Evolutionary conservation across 768 basidiomycete genomes (phyloP).

Genomic region (Chalciporus chontae): DNA sequence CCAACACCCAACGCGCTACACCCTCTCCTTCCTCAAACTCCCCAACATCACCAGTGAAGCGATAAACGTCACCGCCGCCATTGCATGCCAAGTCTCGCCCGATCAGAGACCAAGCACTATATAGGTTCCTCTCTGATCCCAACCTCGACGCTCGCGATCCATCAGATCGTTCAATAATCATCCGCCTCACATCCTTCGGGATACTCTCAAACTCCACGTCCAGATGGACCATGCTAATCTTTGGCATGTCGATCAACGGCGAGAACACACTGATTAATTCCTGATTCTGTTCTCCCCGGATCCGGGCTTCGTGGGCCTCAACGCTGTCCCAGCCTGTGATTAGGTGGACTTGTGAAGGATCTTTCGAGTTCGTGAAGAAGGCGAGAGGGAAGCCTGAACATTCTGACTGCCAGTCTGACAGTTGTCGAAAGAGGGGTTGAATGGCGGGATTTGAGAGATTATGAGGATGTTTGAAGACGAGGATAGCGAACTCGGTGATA

Average conservation of each 20-base stretch:
- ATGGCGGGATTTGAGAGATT: conserved; percentile 29
- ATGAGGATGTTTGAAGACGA: conserved; percentile 33
- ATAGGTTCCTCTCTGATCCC: background rate
- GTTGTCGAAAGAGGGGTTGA: conserved; percentile 27
- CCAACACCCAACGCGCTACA: conserved; percentile 11
- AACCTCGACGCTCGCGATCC: background rate
- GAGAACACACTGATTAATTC: conserved; percentile 31
- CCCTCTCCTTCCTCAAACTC: background rate
- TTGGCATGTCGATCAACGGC: conserved; percentile 28
- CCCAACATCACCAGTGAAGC: conserved; percentile 1
- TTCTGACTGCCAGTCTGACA: conserved; percentile 36
- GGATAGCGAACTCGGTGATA: conserved; percentile 42
- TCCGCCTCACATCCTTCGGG: conserved; percentile 5
- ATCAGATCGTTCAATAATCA: conserved; percentile 10
- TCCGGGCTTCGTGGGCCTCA: conserved; percentile 40
- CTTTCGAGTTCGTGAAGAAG: conserved; percentile 31
- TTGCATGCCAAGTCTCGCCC: conserved; percentile 15
- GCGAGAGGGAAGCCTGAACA: conserved; percentile 41
- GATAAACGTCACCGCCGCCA: conserved; percentile 9
- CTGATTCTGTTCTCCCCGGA: conserved; percentile 38
- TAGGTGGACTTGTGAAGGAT: conserved; percentile 32
- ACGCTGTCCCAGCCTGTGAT: conserved; percentile 45
- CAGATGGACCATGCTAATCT: conserved; percentile 36
- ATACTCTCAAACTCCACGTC: conserved; percentile 37
- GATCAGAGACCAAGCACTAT: background rate